Evolutionary conservation across 345 rosid species (phyloP), one percentile per base, ranked within the genome.

Genomic region (Salix dunnii): DNA sequence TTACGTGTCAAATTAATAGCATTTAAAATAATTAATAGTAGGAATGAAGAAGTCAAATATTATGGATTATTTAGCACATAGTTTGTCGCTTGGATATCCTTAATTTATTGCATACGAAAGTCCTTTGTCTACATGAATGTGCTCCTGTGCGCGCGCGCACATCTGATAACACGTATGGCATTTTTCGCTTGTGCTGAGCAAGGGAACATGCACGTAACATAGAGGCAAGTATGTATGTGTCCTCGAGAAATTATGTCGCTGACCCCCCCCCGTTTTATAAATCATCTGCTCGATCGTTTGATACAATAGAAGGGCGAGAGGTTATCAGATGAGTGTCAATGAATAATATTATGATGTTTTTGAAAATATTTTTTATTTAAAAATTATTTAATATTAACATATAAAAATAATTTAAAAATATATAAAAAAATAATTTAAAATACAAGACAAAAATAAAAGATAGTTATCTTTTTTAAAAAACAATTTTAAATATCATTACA

Each of bases 231-330:
- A 10, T 28, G 21, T 27, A 12, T 30, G 17, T 20, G 12, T n/a
- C n/a, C 61, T 51, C 60, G 13, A 63, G 76, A 74, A 65, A 74
- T 48, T n/a, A 62, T 74, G 77, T 31, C 77, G 70, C 60, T 65
- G 77, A 46, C 77, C n/a, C n/a, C n/a, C n/a, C 6, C 6, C 2
- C 38, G 5, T 36, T 16, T 7, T 3, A 6, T 16, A 1, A 31
- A 33, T 53, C 28, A 4, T 42, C 4, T 5, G 23, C 3, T 11
- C 51, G 42, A 38, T 68, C 14, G 23, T 23, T 4, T 13, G 49
- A 46, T 13, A 43, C 13, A 43, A 43, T 43, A 14, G 16, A 51
- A 51, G 5, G n/a, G 10, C 20, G 58, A 6, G 10, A 20, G 23
- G 10, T 5, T 20, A 20, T 20, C 58, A 2, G 2, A 18, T 18